Base-by-base conservation (phyloP, 768 basidiomycete species). In the Sporobolomyces roseus region DNA sequence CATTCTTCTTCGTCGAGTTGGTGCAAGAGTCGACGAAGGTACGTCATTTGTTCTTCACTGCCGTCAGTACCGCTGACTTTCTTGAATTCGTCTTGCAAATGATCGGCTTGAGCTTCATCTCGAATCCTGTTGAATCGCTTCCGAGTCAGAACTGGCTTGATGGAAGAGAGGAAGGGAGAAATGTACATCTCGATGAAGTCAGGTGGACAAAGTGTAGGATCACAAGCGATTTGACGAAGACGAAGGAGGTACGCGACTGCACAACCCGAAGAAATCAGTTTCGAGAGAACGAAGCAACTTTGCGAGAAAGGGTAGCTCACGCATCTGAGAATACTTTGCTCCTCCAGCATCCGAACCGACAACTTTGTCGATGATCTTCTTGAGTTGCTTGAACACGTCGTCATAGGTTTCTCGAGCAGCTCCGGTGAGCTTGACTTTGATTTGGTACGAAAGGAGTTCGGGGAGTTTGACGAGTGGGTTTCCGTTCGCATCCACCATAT, bases 401-500 rank as follows among this genome's bases (percentile, higher is more conserved):
- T 87, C 78, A 86, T 85, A 6, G 81, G 81, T 46, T 77, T 80
- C 38, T 9, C 71, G 65, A 17, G 48, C 56, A 6, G 72, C 51
- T 2, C 56, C 56, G 23, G 53, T 29, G 25, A 93, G 82, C 14
- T 84, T 77, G 21, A 93, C 88, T 7, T 86, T 86, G 58, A 91
- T 81, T 30, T 86, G 78, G 48, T 86, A 91, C 80, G 89, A 85
- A 71, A 90, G 87, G 60, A 96, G 88, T 8, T 87, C 84, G 43
- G 93, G 92, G 17, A 96, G 82, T 19, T 86, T 82, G 4, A 96
- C 84, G 12, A 96, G 81, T 21, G 82, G 79, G 23, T 87, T 86
- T 25, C 93, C 93, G 23, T 84, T 78, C 10, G 80, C 82, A 76
- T 93, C 90, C 83, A 89, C 88, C 88, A 94, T 93, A 86, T 92